A percentile compares a stretch with the other conserved stretches of the same genome.
Conservation (phyloP, 2,329 filamentous ascomycete genomes). For the Blastomyces gilchristii region DNA sequence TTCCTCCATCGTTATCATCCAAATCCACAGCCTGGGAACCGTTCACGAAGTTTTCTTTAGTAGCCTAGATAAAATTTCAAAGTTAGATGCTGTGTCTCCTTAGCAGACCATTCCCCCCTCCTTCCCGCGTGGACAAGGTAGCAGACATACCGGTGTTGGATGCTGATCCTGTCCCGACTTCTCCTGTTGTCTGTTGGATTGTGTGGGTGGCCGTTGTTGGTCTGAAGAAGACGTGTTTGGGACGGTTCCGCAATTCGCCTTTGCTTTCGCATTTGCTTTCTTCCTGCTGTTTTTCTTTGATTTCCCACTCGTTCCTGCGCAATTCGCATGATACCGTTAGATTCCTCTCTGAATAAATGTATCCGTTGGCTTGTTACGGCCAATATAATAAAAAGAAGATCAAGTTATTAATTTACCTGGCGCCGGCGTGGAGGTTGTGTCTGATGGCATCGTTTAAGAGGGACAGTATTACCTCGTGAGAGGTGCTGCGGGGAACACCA, state of each 20-base stretch:
- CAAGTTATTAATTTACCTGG: conserved; percentile 16
- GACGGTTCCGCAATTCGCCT: conserved; percentile 29
- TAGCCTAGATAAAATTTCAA: conserved; percentile 6
- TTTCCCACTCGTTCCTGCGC: conserved; percentile 33
- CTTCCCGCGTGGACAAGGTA: background rate
- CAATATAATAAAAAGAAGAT: conserved; percentile 2
- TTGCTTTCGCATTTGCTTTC: conserved; percentile 40
- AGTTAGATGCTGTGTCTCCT: background rate
- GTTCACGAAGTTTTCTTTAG: conserved; percentile 1
- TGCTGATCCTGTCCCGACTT: conserved; percentile 12
- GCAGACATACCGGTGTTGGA: conserved; percentile 1
- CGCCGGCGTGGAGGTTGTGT: conserved; percentile 12
- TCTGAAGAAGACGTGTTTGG: conserved; percentile 11
- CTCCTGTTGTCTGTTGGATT: conserved; percentile 22
- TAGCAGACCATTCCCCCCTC: background rate
- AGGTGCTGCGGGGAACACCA: background rate
- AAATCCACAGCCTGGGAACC: conserved; percentile 7
- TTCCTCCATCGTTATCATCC: conserved; percentile 32
- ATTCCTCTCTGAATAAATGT: background rate
- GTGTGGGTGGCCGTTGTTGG: background rate
- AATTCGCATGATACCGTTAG: conserved; percentile 16
- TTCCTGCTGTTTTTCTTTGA: conserved; percentile 52
- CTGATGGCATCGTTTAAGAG: conserved; percentile 10
- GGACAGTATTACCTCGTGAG: background rate
- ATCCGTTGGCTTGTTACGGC: conserved; percentile 1